Evolutionary conservation across 176 grass and related monocot species (phyloP).

Genomic region (Eremochloa ophiuroides): DNA sequence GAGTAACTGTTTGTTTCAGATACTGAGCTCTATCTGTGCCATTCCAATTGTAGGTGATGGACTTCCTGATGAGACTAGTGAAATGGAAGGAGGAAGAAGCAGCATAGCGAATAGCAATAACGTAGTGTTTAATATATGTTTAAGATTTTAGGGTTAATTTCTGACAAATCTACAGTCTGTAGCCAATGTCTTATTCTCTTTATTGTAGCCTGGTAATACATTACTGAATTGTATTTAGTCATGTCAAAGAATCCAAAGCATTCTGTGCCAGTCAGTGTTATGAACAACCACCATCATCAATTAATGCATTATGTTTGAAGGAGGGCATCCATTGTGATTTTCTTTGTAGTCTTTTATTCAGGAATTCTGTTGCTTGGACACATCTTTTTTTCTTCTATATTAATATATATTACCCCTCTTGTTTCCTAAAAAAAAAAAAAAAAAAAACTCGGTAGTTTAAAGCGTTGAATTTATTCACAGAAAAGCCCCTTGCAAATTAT

Average conservation of each 20-base stretch:
- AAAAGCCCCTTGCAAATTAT: not conserved
- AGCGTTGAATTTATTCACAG: not conserved
- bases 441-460: not conserved
- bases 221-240: not conserved
- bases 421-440: too few species aligned
- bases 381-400: too few species aligned
- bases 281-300: not conserved
- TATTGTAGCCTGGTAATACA: not conserved
- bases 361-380: too few species aligned
- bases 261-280: not conserved
- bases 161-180: not conserved
- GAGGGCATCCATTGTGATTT: too few species aligned
- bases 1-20: not conserved
- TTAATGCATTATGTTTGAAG: not conserved
- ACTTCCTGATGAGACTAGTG: constrained; percentile 37
- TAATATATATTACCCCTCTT: too few species aligned
- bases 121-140: not conserved
- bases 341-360: too few species aligned
- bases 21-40: not conserved
- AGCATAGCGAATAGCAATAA: constrained; percentile 2
- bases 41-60: constrained; percentile 31
- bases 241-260: constrained; percentile 12
- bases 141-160: not conserved
- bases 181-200: constrained; percentile 7
- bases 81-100: constrained; percentile 46